A percentile compares a stretch with the other conserved stretches of the same genome.
Evolutionary conservation across 1,284 basidiomycete genomes (phyloP).

Genomic region (Rhodotorula glutinis): DNA sequence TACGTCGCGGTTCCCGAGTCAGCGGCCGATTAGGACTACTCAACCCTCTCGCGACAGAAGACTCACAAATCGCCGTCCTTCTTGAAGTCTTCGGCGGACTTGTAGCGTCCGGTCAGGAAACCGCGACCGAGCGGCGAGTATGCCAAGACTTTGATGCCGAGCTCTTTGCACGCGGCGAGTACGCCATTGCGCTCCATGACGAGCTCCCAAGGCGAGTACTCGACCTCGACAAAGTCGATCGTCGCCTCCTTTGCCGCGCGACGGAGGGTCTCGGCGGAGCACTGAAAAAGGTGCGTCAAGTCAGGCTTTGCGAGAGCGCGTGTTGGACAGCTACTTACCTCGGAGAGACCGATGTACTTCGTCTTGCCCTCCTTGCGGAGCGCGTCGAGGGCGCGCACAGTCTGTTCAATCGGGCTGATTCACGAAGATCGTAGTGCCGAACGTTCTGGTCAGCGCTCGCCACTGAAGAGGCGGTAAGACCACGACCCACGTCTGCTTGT

Average conservation of each 20-base stretch:
- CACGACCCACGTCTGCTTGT: slow-evolving; percentile 22
- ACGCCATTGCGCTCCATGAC: slow-evolving; percentile 49
- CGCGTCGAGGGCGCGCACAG: slow-evolving; percentile 50
- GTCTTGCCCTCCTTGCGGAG: slow-evolving; percentile 59
- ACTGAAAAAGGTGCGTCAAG: slow-evolving; percentile 11
- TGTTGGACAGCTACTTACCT: slow-evolving; percentile 53
- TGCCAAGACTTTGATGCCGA: slow-evolving; percentile 56
- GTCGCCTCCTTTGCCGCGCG: slow-evolving; percentile 54
- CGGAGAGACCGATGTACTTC: slow-evolving; percentile 62
- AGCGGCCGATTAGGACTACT: too few species aligned
- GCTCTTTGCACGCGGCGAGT: slow-evolving; percentile 47
- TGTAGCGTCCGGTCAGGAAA: slow-evolving; percentile 59
- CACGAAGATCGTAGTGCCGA: background rate
- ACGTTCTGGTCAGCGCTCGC: too few species aligned
- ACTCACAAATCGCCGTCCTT: slow-evolving; percentile 54
- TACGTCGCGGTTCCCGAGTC: too few species aligned
- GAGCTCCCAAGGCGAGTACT: slow-evolving; percentile 57
- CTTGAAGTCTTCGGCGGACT: slow-evolving; percentile 55
- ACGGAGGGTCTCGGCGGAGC: slow-evolving; percentile 58
- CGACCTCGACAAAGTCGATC: slow-evolving; percentile 40
- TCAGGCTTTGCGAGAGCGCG: too few species aligned
- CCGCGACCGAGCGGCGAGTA: slow-evolving; percentile 64
- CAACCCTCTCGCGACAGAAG: slow-evolving; percentile 10
- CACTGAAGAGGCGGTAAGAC: background rate
- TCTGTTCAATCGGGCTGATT: slow-evolving; percentile 51